Base-by-base conservation (phyloP, 1,139 yeast genomes). In the Arxiozyma slooffiae region DNA sequence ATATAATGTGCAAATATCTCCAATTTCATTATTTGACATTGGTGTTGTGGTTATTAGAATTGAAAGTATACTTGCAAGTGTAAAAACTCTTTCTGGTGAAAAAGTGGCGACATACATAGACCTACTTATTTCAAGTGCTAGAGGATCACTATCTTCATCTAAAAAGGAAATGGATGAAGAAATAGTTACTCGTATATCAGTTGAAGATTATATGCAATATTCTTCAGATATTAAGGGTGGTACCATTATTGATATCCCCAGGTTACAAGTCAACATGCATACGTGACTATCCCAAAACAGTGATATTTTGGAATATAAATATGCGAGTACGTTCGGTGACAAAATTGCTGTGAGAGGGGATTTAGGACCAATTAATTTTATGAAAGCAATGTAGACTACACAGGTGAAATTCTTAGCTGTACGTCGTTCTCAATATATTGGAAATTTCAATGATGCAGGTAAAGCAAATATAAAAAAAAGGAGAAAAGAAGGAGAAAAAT, bases 261-360 rank as follows among this genome's bases (percentile, higher is more conserved):
- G 87, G 7, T 76, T 89, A 57, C 74, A 73, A 52, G 78, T 90
- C 30, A 71, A 79, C 4, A 90, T 90, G 97, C 77, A 80, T 49
- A 82, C 94, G 0, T 79, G 80, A 72, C 90, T 86, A 59, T 67
- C 72, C 14, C 71, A 74, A 17, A 58, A 64, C 18, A 67, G 72
- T 11, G 76, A 77, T 47, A 59, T 75, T 4, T 76, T 89, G 48
- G 85, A 85, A 58, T 87, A 82, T 60, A 69, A 76, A 4, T 90
- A 78, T 63, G 76, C 74, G 47, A 81, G 92, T 38, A 73, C 81
- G 1, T 88, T 92, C 70, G 95, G 89, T 11, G 96, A 96, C 34
- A 80, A 88, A 11, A 95, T 92, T 44, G 95, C 88, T 55, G 81
- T 92, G 2, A 78, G 89, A 44, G 92, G 97, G 97, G 92, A 92